phyloP scores from a whole-genome alignment of 768 basidiomycete genomes.

The Coprinopsis strossmayeri region DNA sequence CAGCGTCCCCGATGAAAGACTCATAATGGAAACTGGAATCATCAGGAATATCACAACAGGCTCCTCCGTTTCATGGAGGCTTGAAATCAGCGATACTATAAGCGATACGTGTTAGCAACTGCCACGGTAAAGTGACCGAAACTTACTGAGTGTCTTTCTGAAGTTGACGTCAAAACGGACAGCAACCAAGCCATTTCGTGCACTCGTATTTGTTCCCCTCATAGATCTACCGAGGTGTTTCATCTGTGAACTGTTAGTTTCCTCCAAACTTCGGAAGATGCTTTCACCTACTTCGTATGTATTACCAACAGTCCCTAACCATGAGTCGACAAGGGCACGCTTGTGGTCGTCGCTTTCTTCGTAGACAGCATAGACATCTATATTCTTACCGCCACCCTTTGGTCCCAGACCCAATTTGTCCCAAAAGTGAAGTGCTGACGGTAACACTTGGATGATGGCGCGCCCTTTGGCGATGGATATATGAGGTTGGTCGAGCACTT shows the following conservation, averaged over 20 bases:
- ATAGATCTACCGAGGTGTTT: conserved; percentile 54
- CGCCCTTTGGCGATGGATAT: conserved; percentile 64
- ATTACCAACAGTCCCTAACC: conserved; percentile 49
- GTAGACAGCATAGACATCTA: conserved; percentile 61
- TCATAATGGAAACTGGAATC: conserved; percentile 53
- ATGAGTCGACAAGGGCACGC: conserved; percentile 43
- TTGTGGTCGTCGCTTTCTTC: conserved; percentile 51
- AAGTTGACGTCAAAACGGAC: conserved; percentile 60
- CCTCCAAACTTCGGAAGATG: neutral
- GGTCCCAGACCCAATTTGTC: conserved; percentile 76
- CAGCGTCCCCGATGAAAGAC: conserved; percentile 58
- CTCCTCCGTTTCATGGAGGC: conserved; percentile 14
- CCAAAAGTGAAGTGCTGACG: conserved; percentile 77
- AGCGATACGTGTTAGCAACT: conserved; percentile 6
- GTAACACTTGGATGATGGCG: conserved; percentile 59
- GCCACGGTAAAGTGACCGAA: neutral
- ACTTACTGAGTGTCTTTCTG: conserved; percentile 57
- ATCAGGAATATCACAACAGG: conserved; percentile 65
- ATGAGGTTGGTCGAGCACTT: conserved; percentile 43
- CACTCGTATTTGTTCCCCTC: conserved; percentile 42
- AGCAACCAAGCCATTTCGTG: conserved; percentile 52
- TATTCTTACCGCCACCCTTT: conserved; percentile 62
- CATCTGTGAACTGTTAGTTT: conserved; percentile 33
- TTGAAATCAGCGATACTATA: conserved; percentile 37
- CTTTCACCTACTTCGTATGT: conserved; percentile 50